Base-by-base conservation (phyloP, 2,329 filamentous ascomycete species). In the Trichoderma simmonsii region DNA sequence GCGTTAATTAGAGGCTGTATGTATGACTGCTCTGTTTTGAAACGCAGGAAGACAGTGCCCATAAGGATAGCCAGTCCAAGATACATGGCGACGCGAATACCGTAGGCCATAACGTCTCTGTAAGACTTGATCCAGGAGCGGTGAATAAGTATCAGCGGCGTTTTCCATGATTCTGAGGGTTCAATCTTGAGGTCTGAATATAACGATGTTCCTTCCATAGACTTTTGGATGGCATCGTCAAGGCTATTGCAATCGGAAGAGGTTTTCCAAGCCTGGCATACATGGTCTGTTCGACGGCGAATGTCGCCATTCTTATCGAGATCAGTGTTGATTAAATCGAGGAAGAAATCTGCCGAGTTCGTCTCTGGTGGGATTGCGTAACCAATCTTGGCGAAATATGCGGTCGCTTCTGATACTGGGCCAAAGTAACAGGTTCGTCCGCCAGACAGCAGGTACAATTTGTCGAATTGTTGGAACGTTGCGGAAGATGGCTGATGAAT, bases 401-500 rank as follows among this genome's bases (percentile, higher is more conserved):
- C 75, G n/a, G 85, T 82, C 4, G 93, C 85, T 2, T 83, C 82
- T 8, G 79, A 74, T 1, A 93, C 83, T 0, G 89, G 83, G 0
- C 93, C 94, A 74, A 91, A 93, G 81, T 94, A 97, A 74, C 91
- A 91, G 0, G 90, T 89, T 71, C 86, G 88, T 21, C 93, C 93
- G 3, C 83, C 83, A 0, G 93, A 94, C 0, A 97, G 85, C 1
- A 97, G 86, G 48, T 93, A 83, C 0, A 97, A 83, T 78, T 92
- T 93, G 79, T 97, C 93, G 75, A 97, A 97, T 14, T 94, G 87
- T 73, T 91, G 87, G 76, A 94, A 97, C 0, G 92, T 95, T 0
- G 90, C 87, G 0, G 92, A 93, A 0, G 93, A 95, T 0, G 94
- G 94, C 78, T 97, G 94, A 79, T 97, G 94, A 73, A 97, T 96